Conservation (phyloP, 1,139 yeast species). For the Geotrichum fermentans region DNA sequence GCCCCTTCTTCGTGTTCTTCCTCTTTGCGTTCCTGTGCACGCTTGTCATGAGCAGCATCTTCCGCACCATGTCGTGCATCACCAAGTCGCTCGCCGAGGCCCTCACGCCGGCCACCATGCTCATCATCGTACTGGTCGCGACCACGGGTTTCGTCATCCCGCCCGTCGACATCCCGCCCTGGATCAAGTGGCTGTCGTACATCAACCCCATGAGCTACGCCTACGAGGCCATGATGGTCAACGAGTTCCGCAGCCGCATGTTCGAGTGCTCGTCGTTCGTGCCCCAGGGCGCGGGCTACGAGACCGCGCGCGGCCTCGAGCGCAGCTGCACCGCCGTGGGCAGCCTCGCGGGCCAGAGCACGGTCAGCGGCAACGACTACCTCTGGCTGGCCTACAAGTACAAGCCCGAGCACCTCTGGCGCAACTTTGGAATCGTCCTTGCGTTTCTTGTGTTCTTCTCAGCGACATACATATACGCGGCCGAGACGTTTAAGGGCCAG, state of each 20-base stretch:
- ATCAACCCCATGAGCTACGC: slow-evolving; percentile 65
- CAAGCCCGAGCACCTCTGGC: slow-evolving; percentile 63
- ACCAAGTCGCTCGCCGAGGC: slow-evolving; percentile 60
- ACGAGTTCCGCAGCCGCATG: slow-evolving; percentile 49
- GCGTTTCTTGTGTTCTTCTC: slow-evolving; percentile 56
- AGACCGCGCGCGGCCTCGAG: slow-evolving; percentile 38
- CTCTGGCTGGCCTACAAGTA: slow-evolving; percentile 47
- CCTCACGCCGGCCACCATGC: slow-evolving; percentile 64
- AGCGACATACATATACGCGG: slow-evolving; percentile 49
- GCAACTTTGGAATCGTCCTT: slow-evolving; percentile 69
- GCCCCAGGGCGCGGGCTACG: slow-evolving; percentile 51
- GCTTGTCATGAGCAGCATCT: slow-evolving; percentile 63
- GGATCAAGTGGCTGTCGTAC: slow-evolving; percentile 79
- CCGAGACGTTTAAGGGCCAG: slow-evolving; percentile 67
- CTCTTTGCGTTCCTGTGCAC: slow-evolving; percentile 52
- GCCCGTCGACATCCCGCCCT: slow-evolving; percentile 59
- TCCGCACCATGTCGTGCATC: slow-evolving; percentile 65
- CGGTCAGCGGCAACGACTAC: slow-evolving; percentile 58
- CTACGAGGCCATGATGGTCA: slow-evolving; percentile 64
- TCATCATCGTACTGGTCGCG: slow-evolving; percentile 57
- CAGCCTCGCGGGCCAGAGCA: slow-evolving; percentile 50
- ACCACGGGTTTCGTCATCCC: slow-evolving; percentile 78
- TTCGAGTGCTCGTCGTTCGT: slow-evolving; percentile 45
- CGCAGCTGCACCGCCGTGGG: slow-evolving; percentile 63
- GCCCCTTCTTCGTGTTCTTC: slow-evolving; percentile 63